Evolutionary conservation across 208 protist genomes (phyloP).

Genomic region (Herpetomonas muscarum): DNA sequence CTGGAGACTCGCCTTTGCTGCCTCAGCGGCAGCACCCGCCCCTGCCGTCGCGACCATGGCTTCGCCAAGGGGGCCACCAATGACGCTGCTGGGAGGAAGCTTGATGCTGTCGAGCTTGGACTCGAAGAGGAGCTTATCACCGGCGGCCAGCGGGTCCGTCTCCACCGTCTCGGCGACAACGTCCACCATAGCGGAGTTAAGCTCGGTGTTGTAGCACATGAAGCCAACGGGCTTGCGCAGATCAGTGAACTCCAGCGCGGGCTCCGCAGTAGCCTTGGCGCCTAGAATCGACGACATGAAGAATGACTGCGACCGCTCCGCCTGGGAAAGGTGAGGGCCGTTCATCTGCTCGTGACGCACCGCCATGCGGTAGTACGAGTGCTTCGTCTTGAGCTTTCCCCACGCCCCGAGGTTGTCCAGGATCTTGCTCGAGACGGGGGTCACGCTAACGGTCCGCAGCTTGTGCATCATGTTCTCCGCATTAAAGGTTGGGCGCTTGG

Average conservation of each 20-base stretch:
- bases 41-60: constrained; percentile 14
- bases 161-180: constrained; percentile 45
- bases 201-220: constrained; percentile 75
- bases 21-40: constrained; percentile 12
- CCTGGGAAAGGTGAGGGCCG: constrained; percentile 36
- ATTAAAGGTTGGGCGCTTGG: constrained; percentile 42
- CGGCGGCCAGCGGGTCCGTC: constrained; percentile 1
- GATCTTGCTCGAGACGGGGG: constrained; percentile 77
- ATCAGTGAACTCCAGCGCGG: constrained; percentile 79
- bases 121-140: constrained; percentile 47
- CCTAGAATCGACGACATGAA: constrained; percentile 54
- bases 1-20: constrained; percentile 15
- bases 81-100: constrained; percentile 23
- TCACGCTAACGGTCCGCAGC: constrained; percentile 77
- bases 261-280: constrained; percentile 30
- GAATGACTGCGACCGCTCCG: constrained; percentile 41
- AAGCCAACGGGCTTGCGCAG: constrained; percentile 76
- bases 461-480: constrained; percentile 59
- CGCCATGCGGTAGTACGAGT: constrained; percentile 84
- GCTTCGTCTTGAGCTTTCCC: constrained; percentile 65
- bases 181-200: constrained; percentile 58
- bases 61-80: constrained; percentile 51
- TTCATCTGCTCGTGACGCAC: constrained; percentile 81
- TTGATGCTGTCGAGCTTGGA: constrained; percentile 39
- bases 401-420: constrained; percentile 75